Percentiles rank a stretch among this genome's conserved stretches.
Conservation (phyloP, 2,329 filamentous ascomycete species). For the Cucurbitaria berberidis region DNA sequence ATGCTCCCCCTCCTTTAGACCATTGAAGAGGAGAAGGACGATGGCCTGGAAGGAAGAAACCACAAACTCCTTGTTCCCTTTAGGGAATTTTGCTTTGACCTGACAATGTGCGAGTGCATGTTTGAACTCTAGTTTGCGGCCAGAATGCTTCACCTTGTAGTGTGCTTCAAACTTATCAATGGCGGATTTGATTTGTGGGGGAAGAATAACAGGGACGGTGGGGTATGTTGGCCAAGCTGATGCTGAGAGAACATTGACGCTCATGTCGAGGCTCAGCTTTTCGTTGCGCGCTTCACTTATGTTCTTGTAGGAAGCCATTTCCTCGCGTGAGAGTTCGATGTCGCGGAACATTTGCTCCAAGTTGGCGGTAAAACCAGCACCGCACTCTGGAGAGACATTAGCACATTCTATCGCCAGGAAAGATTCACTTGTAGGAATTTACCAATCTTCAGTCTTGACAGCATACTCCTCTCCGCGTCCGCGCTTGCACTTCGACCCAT, state of each 20-base stretch:
- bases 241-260: constrained; percentile 88
- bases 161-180: constrained; percentile 82
- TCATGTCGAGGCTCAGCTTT: constrained; percentile 70
- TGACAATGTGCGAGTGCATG: constrained; percentile 91
- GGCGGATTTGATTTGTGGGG: constrained; percentile 74
- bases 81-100: constrained; percentile 79
- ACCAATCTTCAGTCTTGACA: constrained; percentile 82
- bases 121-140: constrained; percentile 87
- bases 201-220: constrained; percentile 76
- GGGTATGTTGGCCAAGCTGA: constrained; percentile 93
- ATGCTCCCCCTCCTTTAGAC: constrained; percentile 64
- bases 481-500: constrained; percentile 93
- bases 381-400: constrained; percentile 69
- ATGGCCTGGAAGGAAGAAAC: constrained; percentile 93
- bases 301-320: constrained; percentile 86
- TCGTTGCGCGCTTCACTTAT: constrained; percentile 66
- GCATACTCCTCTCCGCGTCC: constrained; percentile 95
- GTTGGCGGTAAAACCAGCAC: constrained; percentile 93
- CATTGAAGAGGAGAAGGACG: constrained; percentile 89
- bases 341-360: constrained; percentile 99
- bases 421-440: constrained; percentile 8
- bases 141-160: constrained; percentile 89
- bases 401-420: constrained; percentile 1
- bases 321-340: constrained; percentile 88
- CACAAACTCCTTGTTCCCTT: constrained; percentile 83